Base-by-base conservation (phyloP, 2,329 filamentous ascomycete species). In the Penicillium sp. region DNA sequence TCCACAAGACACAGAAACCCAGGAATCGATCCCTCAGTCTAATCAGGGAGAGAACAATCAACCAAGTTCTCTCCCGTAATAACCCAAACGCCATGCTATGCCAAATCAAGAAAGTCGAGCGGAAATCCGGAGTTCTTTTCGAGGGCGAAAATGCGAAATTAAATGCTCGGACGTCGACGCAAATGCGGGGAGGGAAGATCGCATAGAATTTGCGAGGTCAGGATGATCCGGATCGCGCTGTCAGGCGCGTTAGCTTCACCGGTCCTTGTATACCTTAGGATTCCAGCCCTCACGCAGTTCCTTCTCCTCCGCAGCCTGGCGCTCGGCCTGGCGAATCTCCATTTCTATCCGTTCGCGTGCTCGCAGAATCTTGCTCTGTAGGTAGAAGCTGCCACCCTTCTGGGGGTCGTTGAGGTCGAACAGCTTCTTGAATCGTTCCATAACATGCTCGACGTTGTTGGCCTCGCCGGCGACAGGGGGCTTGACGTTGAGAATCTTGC, bases 361-460 rank as follows among this genome's bases (percentile, higher is more conserved):
- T 59, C 94, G 83, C 65, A 97, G 77, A 53, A 99, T 86, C 79
- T 99, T 99, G 82, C 93, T 97, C 78, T 99, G 94, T 47, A 99
- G 82, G 76, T 99, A 99, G 77, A 99, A 99, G 69, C 92, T 97
- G 51, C 94, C 94, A 33, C 94, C 94, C 71, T 96, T 96, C 75
- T 95, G 83, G 11, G 94, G 93, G 62, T 99, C 90, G 78, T 99
- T 99, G 66, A 85, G 80, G 75, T 99, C 94, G 73, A 97, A 99
- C 46, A 99, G 79, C 62, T 88, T 86, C 84, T 97, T 97, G 82
- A 97, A 99, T 51, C 92, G 84, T 65, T 89, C 86, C 76, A 89
- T 87, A 53, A 96, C 86, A 62, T 88, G 82, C 67, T 92, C 89
- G 72, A 92, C 79, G 71, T 92, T 89, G 71, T 92, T 89, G 56